A percentile compares a stretch with the other conserved stretches of the same genome.
Conservation (phyloP, 306 rosid genomes). For the Gynostemma pentaphyllum region DNA sequence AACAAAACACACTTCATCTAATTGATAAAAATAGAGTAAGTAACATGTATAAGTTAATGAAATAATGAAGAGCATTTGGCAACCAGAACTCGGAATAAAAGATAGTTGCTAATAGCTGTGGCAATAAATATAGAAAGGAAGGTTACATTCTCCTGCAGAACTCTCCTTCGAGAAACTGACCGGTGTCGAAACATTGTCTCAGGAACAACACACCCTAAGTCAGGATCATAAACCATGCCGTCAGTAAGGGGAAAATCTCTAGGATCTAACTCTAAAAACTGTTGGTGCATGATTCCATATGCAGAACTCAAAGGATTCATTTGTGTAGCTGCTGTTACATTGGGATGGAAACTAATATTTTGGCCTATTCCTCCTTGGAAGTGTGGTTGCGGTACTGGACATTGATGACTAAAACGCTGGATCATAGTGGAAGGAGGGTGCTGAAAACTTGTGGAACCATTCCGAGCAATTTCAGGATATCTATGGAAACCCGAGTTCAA, state of each 20-base stretch:
- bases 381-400: slow-evolving; percentile 25
- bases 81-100: not conserved
- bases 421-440: slow-evolving; percentile 45
- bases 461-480: slow-evolving; percentile 49
- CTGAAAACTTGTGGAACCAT: slow-evolving; percentile 39
- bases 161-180: slow-evolving; percentile 31
- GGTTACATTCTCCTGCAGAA: slow-evolving; percentile 62
- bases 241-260: slow-evolving; percentile 47
- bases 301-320: slow-evolving; percentile 49
- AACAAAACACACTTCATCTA: slow-evolving; percentile 2
- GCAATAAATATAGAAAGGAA: slow-evolving; percentile 10
- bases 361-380: slow-evolving; percentile 60
- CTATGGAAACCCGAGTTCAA: slow-evolving; percentile 55
- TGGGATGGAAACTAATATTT: slow-evolving; percentile 40
- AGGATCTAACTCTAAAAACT: slow-evolving; percentile 42
- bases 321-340: slow-evolving; percentile 35
- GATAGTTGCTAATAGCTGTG: not conserved
- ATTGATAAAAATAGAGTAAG: not conserved
- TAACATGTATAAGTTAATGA: not conserved
- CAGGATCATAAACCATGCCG: slow-evolving; percentile 42
- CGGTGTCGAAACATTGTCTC: not conserved
- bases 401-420: slow-evolving; percentile 43
- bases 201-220: slow-evolving; percentile 21
- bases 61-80: not conserved
- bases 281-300: slow-evolving; percentile 23